These are phyloP conservation scores for Pythium graminicola DNA, from an alignment of 352 stramenopile genomes.

Conservation along the genomic window DNA sequence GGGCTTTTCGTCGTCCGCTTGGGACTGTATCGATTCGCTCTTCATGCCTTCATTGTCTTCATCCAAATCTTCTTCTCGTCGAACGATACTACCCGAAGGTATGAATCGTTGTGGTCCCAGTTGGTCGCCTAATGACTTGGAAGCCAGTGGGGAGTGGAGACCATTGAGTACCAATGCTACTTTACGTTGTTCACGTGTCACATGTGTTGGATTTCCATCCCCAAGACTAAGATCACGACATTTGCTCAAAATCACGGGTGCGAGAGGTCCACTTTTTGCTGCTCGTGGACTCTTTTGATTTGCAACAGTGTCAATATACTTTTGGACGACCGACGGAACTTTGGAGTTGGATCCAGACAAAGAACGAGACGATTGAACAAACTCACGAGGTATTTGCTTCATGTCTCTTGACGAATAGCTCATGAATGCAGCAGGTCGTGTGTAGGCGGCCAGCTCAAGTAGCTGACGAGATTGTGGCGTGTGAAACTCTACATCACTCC, in stretches of 20 bases:
- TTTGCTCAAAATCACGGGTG: conserved; percentile 18
- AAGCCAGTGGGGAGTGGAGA: conserved; percentile 18
- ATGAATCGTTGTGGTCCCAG: not conserved
- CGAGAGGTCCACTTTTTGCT: not conserved
- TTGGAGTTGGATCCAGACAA: not conserved
- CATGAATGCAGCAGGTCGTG: no score
- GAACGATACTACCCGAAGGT: not conserved
- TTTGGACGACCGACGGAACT: conserved; percentile 14
- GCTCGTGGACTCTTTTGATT: conserved; percentile 1
- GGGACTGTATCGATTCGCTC: no score
- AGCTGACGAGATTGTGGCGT: conserved; percentile 1
- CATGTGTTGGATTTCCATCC: not conserved
- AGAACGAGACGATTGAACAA: not conserved
- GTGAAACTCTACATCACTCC: conserved; percentile 11
- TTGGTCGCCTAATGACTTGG: conserved; percentile 17
- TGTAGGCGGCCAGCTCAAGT: not conserved
- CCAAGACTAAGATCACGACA: not conserved
- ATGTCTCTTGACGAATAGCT: no score
- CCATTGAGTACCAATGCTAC: conserved; percentile 13
- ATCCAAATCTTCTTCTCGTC: conserved; percentile 10
- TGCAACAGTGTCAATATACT: conserved; percentile 6
- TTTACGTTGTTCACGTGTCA: conserved; percentile 24
- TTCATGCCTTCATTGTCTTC: not conserved
- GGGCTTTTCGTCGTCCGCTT: no score
- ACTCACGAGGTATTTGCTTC: no score